Base-by-base conservation (phyloP, 163 green algal genomes). In the Chloromonas sp. region DNA sequence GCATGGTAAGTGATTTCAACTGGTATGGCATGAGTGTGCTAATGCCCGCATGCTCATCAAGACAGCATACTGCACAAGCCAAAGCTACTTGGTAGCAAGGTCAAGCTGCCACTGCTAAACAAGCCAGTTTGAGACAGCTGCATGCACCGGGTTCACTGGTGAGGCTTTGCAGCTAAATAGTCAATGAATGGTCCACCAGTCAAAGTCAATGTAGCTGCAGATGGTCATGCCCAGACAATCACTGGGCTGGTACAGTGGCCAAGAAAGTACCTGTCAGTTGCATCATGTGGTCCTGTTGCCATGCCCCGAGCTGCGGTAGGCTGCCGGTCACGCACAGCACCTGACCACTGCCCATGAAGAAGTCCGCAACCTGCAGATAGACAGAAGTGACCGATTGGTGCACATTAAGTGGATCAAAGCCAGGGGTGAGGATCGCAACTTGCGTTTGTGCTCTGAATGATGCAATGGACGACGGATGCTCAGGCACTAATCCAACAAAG, bases 231-330 rank as follows among this genome's bases (percentile, higher is more conserved):
- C 36, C 36, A 36, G 36, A 36, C 36, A 36, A 36, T 36, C 36
- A 36, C 36, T 36, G 36, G 36, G 36, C 36, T 36, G 36, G 36
- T 36, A 36, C 66, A 76, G 66, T n/a, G 66, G 8, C 11, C 11
- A 11, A 76, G 8, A 76, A 8, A 76, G 66, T 82, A 92, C 87
- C 85, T 88, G 88, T 88, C 62, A 96, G 86, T 60, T 66, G 79
- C 81, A 94, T 70, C 84, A 93, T 92, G 61, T 89, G 86, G 84
- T 94, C 86, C 14, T 88, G 85, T 86, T 97, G 91, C 95, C 95
- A 98, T 84, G 91, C 93, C 5, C 95, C 95, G 61, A 98, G 90
- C 71, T 91, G 87, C 2, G 92, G 88, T 2, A 93, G 84, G 61
- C 88, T 91, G 58, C 95, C 95, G 3, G 87, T 93, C 1, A 98